These are phyloP conservation scores for Pleurotus pulmonarius DNA, from an alignment of 768 basidiomycete species.

Conservation along the genomic window DNA sequence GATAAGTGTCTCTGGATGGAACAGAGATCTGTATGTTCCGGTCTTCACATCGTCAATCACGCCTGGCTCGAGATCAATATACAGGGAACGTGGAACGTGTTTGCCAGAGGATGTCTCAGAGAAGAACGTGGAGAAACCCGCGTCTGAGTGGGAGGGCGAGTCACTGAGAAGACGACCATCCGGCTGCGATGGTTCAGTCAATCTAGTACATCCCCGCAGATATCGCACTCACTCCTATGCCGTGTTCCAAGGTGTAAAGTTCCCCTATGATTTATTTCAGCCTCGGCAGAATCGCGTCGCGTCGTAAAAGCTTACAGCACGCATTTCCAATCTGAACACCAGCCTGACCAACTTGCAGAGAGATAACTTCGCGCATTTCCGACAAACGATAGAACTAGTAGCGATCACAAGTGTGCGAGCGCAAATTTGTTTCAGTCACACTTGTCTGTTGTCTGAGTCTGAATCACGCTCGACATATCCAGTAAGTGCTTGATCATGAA, in stretches of 20 bases:
- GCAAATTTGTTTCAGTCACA: background rate
- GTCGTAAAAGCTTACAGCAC: constrained; percentile 66
- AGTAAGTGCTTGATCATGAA: constrained; percentile 12
- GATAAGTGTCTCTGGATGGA: constrained; percentile 97
- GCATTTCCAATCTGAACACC: constrained; percentile 94
- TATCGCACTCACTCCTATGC: constrained; percentile 73
- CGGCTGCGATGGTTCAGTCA: constrained; percentile 48
- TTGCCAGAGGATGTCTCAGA: constrained; percentile 92
- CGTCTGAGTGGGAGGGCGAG: constrained; percentile 66
- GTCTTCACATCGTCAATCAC: constrained; percentile 94
- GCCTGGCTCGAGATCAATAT: constrained; percentile 94
- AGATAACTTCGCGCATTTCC: constrained; percentile 90
- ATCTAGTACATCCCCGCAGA: background rate
- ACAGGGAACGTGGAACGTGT: constrained; percentile 94
- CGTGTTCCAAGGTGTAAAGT: constrained; percentile 97
- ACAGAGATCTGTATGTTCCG: constrained; percentile 88
- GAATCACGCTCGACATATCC: background rate
- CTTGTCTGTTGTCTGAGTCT: background rate
- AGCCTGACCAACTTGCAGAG: constrained; percentile 95
- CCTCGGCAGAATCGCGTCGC: constrained; percentile 17
- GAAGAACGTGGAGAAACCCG: constrained; percentile 98
- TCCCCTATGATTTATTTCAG: constrained; percentile 62
- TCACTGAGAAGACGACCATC: constrained; percentile 83
- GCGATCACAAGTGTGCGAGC: constrained; percentile 14
- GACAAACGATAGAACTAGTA: background rate